Conservation (phyloP, 805 yeast species). For the Tetrapisispora nanseiensis region DNA sequence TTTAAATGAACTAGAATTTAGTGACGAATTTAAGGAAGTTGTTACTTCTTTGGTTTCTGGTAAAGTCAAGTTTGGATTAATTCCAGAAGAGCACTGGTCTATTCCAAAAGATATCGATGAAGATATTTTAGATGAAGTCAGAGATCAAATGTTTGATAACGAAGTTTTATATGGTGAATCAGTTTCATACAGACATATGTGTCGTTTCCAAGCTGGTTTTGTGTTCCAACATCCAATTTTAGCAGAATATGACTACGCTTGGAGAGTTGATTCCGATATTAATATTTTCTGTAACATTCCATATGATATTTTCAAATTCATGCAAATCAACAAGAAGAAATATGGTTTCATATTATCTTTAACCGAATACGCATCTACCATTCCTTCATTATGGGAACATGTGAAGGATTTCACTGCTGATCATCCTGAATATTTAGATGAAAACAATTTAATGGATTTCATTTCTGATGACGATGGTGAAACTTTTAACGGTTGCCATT, state of each 20-base stretch:
- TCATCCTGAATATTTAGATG: slow-evolving; percentile 34
- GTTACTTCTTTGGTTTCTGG: slow-evolving; percentile 49
- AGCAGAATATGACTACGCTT: slow-evolving; percentile 51
- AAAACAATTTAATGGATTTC: slow-evolving; percentile 49
- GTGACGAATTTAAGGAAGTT: slow-evolving; percentile 41
- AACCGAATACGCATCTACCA: slow-evolving; percentile 54
- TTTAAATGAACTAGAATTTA: slow-evolving; percentile 58
- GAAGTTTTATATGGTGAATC: slow-evolving; percentile 50
- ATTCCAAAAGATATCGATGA: slow-evolving; percentile 58
- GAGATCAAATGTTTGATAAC: slow-evolving; percentile 37
- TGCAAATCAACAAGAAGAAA: slow-evolving; percentile 44
- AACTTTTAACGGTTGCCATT: slow-evolving; percentile 66
- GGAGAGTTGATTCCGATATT: slow-evolving; percentile 72
- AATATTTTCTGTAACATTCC: slow-evolving; percentile 50
- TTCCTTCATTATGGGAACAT: slow-evolving; percentile 54
- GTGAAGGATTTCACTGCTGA: slow-evolving; percentile 38
- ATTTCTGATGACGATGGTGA: slow-evolving; percentile 54
- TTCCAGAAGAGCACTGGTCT: slow-evolving; percentile 58
- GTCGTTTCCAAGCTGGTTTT: slow-evolving; percentile 40
- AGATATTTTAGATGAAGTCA: slow-evolving; percentile 36
- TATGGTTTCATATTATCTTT: slow-evolving; percentile 64
- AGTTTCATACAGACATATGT: slow-evolving; percentile 65
- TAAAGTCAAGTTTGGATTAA: slow-evolving; percentile 47
- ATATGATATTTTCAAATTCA: slow-evolving; percentile 50
- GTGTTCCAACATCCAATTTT: slow-evolving; percentile 53